Conservation (phyloP, 2,329 filamentous ascomycete genomes). For the Periconia sp. region DNA sequence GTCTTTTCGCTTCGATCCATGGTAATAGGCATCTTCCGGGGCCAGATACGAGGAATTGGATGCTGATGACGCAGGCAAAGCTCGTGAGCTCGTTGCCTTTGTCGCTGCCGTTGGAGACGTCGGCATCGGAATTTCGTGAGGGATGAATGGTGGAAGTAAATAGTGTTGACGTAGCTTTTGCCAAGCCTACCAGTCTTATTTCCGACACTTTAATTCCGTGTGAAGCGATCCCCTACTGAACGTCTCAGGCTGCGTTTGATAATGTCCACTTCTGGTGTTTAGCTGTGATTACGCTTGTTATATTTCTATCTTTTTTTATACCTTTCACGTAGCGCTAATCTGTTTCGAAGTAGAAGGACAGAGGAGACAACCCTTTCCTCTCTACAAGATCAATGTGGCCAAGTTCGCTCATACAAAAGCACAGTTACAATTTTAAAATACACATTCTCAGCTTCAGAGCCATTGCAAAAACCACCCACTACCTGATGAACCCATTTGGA, state of each 20-base stretch:
- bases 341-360: too few relatives aligned
- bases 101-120: slow-evolving; percentile 10
- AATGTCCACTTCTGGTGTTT: too few relatives aligned
- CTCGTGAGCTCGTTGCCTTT: slow-evolving; percentile 5
- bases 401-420: too few relatives aligned
- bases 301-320: too few relatives aligned
- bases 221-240: too few relatives aligned
- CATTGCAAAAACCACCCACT: not conserved
- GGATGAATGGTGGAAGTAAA: not conserved
- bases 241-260: too few relatives aligned
- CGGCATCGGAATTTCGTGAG: slow-evolving; percentile 12
- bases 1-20: slow-evolving; percentile 59
- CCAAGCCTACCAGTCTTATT: not conserved
- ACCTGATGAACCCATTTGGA: slow-evolving; percentile 54
- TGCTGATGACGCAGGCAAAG: slow-evolving; percentile 2
- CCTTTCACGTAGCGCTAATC: too few relatives aligned
- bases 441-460: too few relatives aligned
- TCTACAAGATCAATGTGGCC: too few relatives aligned
- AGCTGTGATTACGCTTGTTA: too few relatives aligned
- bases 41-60: slow-evolving; percentile 60
- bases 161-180: not conserved
- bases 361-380: too few relatives aligned
- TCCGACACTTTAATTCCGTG: not conserved
- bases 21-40: slow-evolving; percentile 79
- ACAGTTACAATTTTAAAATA: too few relatives aligned